Conservation (phyloP, 352 stramenopile species). For the Globisporangium middletonii region DNA sequence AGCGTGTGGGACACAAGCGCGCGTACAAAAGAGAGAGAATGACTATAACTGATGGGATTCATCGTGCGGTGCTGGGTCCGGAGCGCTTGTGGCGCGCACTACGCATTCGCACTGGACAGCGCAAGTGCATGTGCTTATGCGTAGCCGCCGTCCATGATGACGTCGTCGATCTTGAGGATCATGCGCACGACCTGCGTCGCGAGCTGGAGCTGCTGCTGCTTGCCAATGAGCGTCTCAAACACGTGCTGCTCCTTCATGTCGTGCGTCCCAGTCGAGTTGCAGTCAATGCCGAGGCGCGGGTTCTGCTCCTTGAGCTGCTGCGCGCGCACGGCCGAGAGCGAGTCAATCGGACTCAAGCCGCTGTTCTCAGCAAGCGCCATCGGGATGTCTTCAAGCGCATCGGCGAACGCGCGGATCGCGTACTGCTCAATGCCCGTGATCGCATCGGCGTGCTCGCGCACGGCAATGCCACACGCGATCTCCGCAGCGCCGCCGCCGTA, state of each 20-base stretch:
- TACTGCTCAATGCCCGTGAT: conserved; percentile 93
- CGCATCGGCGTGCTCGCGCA: conserved; percentile 85
- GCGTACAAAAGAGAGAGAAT: too few species aligned
- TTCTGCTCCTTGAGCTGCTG: conserved; percentile 93
- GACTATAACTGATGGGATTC: too few species aligned
- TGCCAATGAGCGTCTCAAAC: conserved; percentile 99
- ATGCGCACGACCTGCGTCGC: conserved; percentile 99
- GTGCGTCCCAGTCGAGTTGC: conserved; percentile 89
- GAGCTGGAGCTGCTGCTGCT: conserved; percentile 99
- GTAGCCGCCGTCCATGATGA: conserved; percentile 95
- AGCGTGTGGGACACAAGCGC: too few species aligned
- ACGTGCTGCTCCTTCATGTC: conserved; percentile 99
- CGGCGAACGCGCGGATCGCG: conserved; percentile 97
- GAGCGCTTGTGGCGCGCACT: neutral
- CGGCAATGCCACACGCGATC: conserved; percentile 95
- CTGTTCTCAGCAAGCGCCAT: conserved; percentile 99
- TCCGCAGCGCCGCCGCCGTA: conserved; percentile 98
- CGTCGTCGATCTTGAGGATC: conserved; percentile 99
- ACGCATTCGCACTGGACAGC: too few species aligned
- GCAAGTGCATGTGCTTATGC: conserved; percentile 29
- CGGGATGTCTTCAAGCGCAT: conserved; percentile 99
- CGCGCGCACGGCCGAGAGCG: conserved; percentile 96
- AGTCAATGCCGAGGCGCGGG: conserved; percentile 95
- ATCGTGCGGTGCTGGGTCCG: neutral
- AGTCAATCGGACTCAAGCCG: conserved; percentile 96